phyloP scores from a whole-genome alignment of 2,329 filamentous ascomycete species.

The Aspergillus sp. region DNA sequence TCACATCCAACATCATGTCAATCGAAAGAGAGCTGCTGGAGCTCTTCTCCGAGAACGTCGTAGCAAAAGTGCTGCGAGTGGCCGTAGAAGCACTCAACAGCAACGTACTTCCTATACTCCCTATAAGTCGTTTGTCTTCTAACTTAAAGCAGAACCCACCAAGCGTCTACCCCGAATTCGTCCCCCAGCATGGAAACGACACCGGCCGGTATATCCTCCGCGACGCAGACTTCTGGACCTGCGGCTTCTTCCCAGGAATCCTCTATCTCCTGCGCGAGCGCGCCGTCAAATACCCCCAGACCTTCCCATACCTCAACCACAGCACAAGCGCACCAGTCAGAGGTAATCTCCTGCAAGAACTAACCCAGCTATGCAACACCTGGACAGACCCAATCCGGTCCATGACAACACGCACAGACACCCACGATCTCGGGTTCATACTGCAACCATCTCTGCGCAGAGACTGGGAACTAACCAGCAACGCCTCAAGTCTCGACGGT shows the following conservation, averaged over 20 bases:
- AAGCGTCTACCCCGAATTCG: conserved; percentile 7
- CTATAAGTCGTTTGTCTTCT: not conserved
- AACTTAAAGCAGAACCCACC: not conserved
- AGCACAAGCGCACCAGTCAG: too few relatives aligned
- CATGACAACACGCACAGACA: conserved; percentile 45
- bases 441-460: conserved; percentile 48
- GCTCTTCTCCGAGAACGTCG: conserved; percentile 14
- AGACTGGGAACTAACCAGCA: conserved; percentile 48
- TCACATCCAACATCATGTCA: too few relatives aligned
- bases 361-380: conserved; percentile 9
- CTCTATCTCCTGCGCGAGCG: conserved; percentile 19
- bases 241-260: conserved; percentile 24
- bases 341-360: not conserved
- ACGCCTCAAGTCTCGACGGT: conserved; percentile 7
- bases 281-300: conserved; percentile 10
- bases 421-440: conserved; percentile 57
- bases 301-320: not conserved
- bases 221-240: conserved; percentile 24
- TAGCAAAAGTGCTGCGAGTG: conserved; percentile 15
- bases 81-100: conserved; percentile 11
- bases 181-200: conserved; percentile 12
- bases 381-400: conserved; percentile 19
- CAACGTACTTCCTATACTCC: not conserved
- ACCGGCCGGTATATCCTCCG: conserved; percentile 13
- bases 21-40: not conserved